Evolutionary conservation across 176 grass and related monocot genomes (phyloP).

Genomic region (Alopecurus myosuroides): DNA sequence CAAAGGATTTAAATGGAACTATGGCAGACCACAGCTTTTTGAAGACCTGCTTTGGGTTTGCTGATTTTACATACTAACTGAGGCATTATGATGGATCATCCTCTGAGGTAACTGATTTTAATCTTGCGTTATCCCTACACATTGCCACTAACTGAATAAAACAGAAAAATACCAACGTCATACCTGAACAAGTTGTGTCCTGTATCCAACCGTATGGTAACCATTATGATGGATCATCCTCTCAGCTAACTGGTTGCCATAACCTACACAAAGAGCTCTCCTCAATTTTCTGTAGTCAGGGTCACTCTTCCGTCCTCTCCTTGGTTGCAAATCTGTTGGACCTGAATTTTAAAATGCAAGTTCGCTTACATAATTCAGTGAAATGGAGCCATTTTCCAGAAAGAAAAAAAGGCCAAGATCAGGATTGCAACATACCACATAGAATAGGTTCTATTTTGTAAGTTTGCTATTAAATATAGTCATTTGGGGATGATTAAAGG

Average conservation of each 20-base stretch:
- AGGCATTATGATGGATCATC: neutral
- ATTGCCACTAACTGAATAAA: conserved; percentile 1
- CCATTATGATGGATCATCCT: conserved; percentile 97
- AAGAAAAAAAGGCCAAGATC: neutral
- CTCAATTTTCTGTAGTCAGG: conserved; percentile 78
- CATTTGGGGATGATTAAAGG: neutral
- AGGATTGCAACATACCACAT: neutral
- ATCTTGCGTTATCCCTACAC: neutral
- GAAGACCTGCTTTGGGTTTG: neutral
- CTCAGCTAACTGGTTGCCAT: conserved; percentile 93
- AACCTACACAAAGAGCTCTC: conserved; percentile 76
- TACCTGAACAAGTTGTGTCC: conserved; percentile 91
- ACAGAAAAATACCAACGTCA: neutral
- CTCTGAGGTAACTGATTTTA: neutral
- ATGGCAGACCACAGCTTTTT: neutral
- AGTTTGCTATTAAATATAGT: neutral
- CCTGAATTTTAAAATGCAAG: conserved; percentile 39
- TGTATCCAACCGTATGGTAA: conserved; percentile 94
- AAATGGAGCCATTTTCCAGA: neutral
- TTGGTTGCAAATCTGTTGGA: conserved; percentile 54
- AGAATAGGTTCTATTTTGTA: neutral
- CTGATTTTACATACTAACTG: neutral
- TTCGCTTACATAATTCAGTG: neutral
- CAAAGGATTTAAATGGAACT: neutral
- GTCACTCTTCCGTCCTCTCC: conserved; percentile 52